Evolutionary conservation across 2,329 filamentous ascomycete species (phyloP), one percentile per base, ranked within the genome.

Genomic region (Knoxdaviesia capensis): DNA sequence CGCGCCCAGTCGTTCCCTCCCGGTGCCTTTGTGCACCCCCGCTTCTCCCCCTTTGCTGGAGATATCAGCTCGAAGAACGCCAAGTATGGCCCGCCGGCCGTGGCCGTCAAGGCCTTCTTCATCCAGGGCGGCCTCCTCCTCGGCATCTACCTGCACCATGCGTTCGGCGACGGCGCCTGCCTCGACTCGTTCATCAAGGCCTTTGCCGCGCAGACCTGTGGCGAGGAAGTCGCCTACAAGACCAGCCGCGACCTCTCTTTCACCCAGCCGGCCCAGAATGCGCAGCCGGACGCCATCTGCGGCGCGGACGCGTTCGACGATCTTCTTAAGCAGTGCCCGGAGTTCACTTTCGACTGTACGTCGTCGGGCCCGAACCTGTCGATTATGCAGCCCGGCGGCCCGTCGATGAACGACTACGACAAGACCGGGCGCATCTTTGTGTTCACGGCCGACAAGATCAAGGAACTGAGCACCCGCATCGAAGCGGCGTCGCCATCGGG

Each of bases 351-450:
- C 31, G 48, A 59, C 20, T 39, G 50, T 3, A 50, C 54, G 37
- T 49, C 49, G 11, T 55, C 49, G 20, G 61, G 61, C 3, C 61
- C 62, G 31, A 42, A 44, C 46, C 53, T 58, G 45, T 57, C 56
- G 7, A 48, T 49, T 8, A 44, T 57, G 10, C 43, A 49, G 9
- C 45, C 51, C 4, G 48, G 44, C 1, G 57, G 54, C 8, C 46
- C 55, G 0, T 47, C 56, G 1, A 49, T 57, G 44, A 42, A 50
- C 4, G 39, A 50, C 11, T 56, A 60, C 43, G 44, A 49, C n/a
- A 60, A 57, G 43, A 54, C 52, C n/a, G 60, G 60, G 41, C 60
- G 55, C 38, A 59, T 64, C 28, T 65, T 65, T 46, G 53, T 60
- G 9, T 62, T 66, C 43, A 50, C 45, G 10, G 54, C 51, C 9